Evolutionary conservation across 2,329 filamentous ascomycete genomes (phyloP), one percentile per base, ranked within the genome.

Genomic region (Colletotrichum sansevieriae): DNA sequence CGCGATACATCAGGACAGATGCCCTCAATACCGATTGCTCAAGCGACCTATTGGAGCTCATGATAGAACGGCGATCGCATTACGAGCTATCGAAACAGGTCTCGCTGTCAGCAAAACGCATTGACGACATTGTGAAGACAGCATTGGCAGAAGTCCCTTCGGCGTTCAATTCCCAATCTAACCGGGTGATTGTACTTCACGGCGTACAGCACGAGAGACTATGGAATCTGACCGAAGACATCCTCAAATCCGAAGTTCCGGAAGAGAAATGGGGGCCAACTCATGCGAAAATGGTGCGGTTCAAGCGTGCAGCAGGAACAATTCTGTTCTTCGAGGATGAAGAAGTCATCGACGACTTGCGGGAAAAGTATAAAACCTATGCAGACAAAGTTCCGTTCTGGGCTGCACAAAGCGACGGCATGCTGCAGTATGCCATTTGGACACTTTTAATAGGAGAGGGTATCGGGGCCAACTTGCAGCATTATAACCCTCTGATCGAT

Each of bases 401-500:
- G 92, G 89, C 90, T 65, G 83, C 87, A 71, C 93, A 97, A 82
- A 90, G 90, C 71, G 87, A 87, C 77, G 95, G 87, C 79, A 97
- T 97, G 89, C 87, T 93, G 76, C 92, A 97, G 84, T 92, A 88
- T 81, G 84, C 89, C 72, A 78, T 94, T 72, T 97, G 94, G 94
- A 91, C 90, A 15, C 92, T 91, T 3, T 88, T 97, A 63, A 92
- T 94, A 82, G 86, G 90, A 70, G 93, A 96, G 78, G 94, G 94
- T 35, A 88, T 97, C 65, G 94, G 94, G 72, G 92, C 91, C 78
- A 97, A 95, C 85, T 86, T 97, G 60, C 94, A 97, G 86, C 94
- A 97, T 84, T 97, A 97, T 86, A 96, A 94, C 87, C 94, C 94
- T 18, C 80, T 97, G 63, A 88, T 97, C 73, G 92, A 97, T 81